Evolutionary conservation across 2,329 filamentous ascomycete genomes (phyloP), one percentile per base, ranked within the genome.

Genomic region (Furcasterigmium furcatum): DNA sequence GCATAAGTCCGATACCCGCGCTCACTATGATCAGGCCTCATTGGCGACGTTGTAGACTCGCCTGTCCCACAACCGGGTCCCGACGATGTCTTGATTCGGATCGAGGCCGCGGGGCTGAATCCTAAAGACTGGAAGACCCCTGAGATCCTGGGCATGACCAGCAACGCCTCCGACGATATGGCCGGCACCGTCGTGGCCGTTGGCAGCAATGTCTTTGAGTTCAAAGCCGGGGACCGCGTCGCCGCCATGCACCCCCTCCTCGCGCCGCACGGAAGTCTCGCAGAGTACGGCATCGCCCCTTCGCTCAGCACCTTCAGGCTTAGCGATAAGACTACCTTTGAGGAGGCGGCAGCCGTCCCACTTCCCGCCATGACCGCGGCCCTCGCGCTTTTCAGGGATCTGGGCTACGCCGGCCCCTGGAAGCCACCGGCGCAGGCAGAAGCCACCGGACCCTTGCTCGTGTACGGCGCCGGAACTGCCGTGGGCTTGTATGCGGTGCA

Each of bases 271-370:
- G 82, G 82, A 3, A 72, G 67, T 8, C 85, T 75, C 49, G 82
- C 80, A 4, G 80, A 85, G 55, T 85, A 84, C 51, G 76, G 79
- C 3, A 61, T 84, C 9, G 73, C 74, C 0, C 74, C 68, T 61
- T 68, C 72, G 25, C 68, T 76, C 52, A 78, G 79, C 0, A 82
- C 79, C 0, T 82, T 83, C 55, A 74, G 74, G 51, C 63, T 82
- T 16, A 74, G 78, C 0, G 50, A 64, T 25, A 60, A 66, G 18
- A 68, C 68, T 3, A 68, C 65, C 18, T 80, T 78, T 42, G 76
- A 82, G 59, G 77, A 80, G 58, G 79, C 72, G 3, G 73, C 79
- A 13, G 77, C 79, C 0, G 71, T 82, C 27, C 79, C 79, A 0
- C 62, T 83, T 2, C 75, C 78, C 4, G 72, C 70, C 10, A 69